Conservation (phyloP, 352 stramenopile species). For the Peronospora belbahrii region DNA sequence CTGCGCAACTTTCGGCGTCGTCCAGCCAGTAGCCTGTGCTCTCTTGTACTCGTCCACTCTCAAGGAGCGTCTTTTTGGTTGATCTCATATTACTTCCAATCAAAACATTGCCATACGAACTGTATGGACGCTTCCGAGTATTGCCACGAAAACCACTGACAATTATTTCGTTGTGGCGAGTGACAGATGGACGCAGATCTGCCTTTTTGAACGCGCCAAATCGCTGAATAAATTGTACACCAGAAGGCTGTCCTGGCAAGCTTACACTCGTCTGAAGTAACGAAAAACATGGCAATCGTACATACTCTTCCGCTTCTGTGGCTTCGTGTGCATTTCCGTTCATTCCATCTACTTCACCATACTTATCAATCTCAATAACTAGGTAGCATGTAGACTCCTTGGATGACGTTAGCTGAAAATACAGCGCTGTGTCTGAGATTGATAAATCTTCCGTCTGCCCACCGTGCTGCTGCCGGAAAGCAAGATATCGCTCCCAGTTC, state of each 20-base stretch:
- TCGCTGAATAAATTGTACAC: constrained; percentile 81
- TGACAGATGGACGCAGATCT: constrained; percentile 55
- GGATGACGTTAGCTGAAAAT: constrained; percentile 75
- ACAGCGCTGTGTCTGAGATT: constrained; percentile 76
- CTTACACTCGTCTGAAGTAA: constrained; percentile 65
- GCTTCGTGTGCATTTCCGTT: constrained; percentile 46
- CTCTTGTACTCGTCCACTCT: constrained; percentile 21
- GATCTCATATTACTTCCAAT: constrained; percentile 13
- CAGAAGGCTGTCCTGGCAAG: constrained; percentile 45
- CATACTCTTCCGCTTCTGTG: constrained; percentile 49
- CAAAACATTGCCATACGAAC: constrained; percentile 11
- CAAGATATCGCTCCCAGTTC: constrained; percentile 82
- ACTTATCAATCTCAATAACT: constrained; percentile 83
- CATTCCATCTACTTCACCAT: constrained; percentile 58
- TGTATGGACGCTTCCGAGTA: constrained; percentile 33
- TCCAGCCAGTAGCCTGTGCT: constrained; percentile 27
- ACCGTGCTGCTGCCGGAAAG: constrained; percentile 75
- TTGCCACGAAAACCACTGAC: constrained; percentile 17
- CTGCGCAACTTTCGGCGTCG: constrained; percentile 12
- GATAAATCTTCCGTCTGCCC: constrained; percentile 70
- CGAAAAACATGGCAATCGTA: constrained; percentile 75
- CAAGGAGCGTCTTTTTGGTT: constrained; percentile 30
- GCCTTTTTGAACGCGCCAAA: constrained; percentile 77
- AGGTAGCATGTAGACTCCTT: constrained; percentile 82
- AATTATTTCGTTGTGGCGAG: constrained; percentile 37